These are phyloP conservation scores for Cryoendolithus antarcticus DNA, from an alignment of 2,329 filamentous ascomycete genomes.

Conservation along the genomic window DNA sequence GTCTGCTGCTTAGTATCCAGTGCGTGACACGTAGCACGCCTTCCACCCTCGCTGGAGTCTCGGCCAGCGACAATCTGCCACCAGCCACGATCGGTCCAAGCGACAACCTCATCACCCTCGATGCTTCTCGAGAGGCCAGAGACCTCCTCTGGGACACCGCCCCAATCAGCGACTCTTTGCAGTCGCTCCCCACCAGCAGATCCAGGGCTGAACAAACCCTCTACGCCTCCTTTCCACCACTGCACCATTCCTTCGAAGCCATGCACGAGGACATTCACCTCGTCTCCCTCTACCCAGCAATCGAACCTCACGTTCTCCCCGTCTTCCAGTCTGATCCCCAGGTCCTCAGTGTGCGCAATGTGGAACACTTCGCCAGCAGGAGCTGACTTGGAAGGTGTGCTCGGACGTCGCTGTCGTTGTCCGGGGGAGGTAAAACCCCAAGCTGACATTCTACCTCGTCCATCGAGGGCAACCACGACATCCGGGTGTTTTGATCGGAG, in stretches of 20 bases:
- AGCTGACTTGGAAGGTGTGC: constrained; percentile 43
- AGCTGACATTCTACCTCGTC: constrained; percentile 73
- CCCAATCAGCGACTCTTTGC: not conserved
- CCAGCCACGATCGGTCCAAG: no score
- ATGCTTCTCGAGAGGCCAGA: no score
- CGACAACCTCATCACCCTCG: no score
- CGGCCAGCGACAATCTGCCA: no score
- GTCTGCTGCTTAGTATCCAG: no score
- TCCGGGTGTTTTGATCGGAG: constrained; percentile 78
- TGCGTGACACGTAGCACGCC: no score
- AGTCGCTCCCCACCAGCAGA: constrained; percentile 13
- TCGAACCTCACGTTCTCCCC: constrained; percentile 12
- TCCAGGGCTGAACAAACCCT: constrained; percentile 63
- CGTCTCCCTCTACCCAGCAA: constrained; percentile 18
- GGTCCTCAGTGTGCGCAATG: constrained; percentile 61
- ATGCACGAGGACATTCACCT: constrained; percentile 54
- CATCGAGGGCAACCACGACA: constrained; percentile 74
- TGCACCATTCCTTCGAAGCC: constrained; percentile 76
- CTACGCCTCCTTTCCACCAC: constrained; percentile 66
- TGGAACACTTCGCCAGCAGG: constrained; percentile 43
- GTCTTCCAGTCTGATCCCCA: constrained; percentile 20
- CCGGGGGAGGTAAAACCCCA: constrained; percentile 87
- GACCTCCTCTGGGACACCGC: no score
- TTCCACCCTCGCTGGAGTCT: no score
- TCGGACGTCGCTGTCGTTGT: constrained; percentile 44